Evolutionary conservation across 805 yeast species (phyloP).

Genomic region (Candida insectalens): DNA sequence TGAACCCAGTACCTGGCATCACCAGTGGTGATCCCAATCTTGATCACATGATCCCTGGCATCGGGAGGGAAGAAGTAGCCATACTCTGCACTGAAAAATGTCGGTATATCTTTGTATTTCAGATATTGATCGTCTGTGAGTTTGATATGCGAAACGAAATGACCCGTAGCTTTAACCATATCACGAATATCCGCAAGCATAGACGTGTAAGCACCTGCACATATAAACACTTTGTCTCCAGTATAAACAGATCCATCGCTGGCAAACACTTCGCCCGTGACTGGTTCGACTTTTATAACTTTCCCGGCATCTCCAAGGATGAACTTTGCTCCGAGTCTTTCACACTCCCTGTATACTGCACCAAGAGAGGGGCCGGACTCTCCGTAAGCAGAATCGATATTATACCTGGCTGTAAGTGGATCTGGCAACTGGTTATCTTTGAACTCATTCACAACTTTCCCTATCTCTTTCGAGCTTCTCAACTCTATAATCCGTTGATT

Average conservation of each 20-base stretch:
- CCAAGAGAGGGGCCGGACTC: slow-evolving; percentile 25
- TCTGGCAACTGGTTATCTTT: slow-evolving; percentile 10
- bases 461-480: slow-evolving; percentile 9
- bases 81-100: slow-evolving; percentile 26
- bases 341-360: slow-evolving; percentile 19
- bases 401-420: slow-evolving; percentile 6
- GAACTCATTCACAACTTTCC: slow-evolving; percentile 12
- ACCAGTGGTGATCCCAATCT: slow-evolving; percentile 26
- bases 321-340: slow-evolving; percentile 25
- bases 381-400: slow-evolving; percentile 19
- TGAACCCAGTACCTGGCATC: slow-evolving; percentile 19
- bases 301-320: slow-evolving; percentile 17
- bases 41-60: slow-evolving; percentile 22
- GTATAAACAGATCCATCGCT: slow-evolving; percentile 16
- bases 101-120: slow-evolving; percentile 24
- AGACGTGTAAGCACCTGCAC: slow-evolving; percentile 31
- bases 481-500: slow-evolving; percentile 17
- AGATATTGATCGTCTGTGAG: slow-evolving; percentile 23
- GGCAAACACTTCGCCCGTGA: slow-evolving; percentile 16
- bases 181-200: slow-evolving; percentile 25
- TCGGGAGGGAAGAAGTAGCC: slow-evolving; percentile 36
- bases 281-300: slow-evolving; percentile 8
- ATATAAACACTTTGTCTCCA: slow-evolving; percentile 22
- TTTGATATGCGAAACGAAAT: slow-evolving; percentile 32
- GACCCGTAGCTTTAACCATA: slow-evolving; percentile 29